These are phyloP conservation scores for Neofusicoccum kwambonambiense DNA, from an alignment of 2,329 filamentous ascomycete genomes.

Conservation along the genomic window DNA sequence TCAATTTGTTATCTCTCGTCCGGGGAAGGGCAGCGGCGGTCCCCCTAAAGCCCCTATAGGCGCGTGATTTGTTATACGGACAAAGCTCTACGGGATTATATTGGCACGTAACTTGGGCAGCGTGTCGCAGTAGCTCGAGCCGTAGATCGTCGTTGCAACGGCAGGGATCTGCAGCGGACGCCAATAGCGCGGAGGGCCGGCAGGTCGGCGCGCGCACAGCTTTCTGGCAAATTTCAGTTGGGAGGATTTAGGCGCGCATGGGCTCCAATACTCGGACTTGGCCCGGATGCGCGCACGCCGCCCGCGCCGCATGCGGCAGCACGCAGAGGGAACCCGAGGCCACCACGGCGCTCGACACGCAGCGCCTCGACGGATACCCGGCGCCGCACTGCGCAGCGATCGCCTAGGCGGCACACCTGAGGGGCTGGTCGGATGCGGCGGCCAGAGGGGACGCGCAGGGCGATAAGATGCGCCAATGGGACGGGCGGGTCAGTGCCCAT, in stretches of 20 bases:
- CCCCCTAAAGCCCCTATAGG: constrained; percentile 7
- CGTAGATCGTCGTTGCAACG: background rate
- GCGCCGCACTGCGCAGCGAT: background rate
- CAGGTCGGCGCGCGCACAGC: background rate
- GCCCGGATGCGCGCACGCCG: background rate
- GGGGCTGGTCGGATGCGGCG: background rate
- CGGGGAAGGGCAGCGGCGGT: background rate
- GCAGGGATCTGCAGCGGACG: background rate
- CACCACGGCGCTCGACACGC: too few species aligned
- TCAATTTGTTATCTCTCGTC: background rate
- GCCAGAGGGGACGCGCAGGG: background rate
- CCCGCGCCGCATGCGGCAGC: background rate
- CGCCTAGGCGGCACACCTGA: background rate
- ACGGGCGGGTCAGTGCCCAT: too few species aligned
- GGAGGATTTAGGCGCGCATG: constrained; percentile 7
- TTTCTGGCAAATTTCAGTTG: constrained; percentile 9
- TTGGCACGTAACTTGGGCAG: constrained; percentile 1
- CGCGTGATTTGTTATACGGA: background rate
- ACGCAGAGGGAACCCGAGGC: too few species aligned
- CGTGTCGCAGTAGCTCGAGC: background rate
- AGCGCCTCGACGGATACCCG: background rate
- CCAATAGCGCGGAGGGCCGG: background rate
- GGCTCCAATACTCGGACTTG: constrained; percentile 8
- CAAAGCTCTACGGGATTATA: background rate
- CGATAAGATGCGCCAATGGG: background rate